A percentile compares a stretch with the other conserved stretches of the same genome.
Conservation (phyloP, 2,329 filamentous ascomycete species). For the Cercospora sojina region DNA sequence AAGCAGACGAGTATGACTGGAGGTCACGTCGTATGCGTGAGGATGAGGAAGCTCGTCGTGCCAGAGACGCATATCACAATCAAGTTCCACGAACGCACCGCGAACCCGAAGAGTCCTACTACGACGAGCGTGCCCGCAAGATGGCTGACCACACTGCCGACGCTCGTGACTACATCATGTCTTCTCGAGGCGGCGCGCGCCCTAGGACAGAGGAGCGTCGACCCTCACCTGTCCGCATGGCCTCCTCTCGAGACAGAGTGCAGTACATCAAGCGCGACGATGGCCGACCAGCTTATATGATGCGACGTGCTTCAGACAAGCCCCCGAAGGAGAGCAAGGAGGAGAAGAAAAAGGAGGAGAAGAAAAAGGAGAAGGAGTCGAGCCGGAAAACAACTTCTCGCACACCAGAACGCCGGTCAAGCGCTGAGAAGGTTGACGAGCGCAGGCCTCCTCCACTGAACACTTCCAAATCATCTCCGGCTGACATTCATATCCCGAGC, state of each 20-base stretch:
- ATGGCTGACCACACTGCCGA: constrained; percentile 28
- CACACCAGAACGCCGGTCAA: constrained; percentile 29
- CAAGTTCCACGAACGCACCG: constrained; percentile 27
- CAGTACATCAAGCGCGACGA: constrained; percentile 32
- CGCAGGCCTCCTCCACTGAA: constrained; percentile 38
- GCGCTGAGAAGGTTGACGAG: constrained; percentile 26
- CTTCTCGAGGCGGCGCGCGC: constrained; percentile 20
- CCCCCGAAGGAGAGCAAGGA: constrained; percentile 17
- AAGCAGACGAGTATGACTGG: constrained; percentile 30
- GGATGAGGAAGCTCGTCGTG: constrained; percentile 30
- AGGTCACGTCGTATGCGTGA: constrained; percentile 22
- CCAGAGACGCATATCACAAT: constrained; percentile 28
- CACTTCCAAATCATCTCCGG: constrained; percentile 39
- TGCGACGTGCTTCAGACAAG: constrained; percentile 31
- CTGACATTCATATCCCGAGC: constrained; percentile 31
- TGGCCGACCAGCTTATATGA: constrained; percentile 27
- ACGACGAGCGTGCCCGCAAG: constrained; percentile 32
- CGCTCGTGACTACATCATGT: constrained; percentile 35
- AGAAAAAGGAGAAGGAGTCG: constrained; percentile 19
- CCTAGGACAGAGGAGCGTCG: constrained; percentile 29
- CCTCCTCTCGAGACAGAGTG: constrained; percentile 32
- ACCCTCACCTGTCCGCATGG: constrained; percentile 31
- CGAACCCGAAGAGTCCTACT: constrained; percentile 27
- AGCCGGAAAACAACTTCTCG: constrained; percentile 26
- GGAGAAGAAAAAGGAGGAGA: constrained; percentile 10